Evolutionary conservation across 2,329 filamentous ascomycete genomes (phyloP), one percentile per base, ranked within the genome.

Genomic region (Fusarium sp.): DNA sequence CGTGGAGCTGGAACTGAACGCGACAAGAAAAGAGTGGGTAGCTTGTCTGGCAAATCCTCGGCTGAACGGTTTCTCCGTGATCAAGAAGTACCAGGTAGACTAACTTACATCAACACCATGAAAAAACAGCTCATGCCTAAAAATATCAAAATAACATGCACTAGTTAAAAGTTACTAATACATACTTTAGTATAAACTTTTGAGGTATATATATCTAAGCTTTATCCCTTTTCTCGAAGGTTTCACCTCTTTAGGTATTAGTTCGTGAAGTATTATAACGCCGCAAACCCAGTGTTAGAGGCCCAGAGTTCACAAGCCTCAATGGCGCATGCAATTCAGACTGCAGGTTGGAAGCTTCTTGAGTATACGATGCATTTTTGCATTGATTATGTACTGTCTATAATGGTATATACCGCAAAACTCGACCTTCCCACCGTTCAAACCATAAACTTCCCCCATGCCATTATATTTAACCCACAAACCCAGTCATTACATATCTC

Each of bases 31-130:
- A 65, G 51, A 66, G 64, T 69, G 64, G 64, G 61, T 58, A 69
- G 68, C 69, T 72, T 12, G 26, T 7, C n/a, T 72, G 72, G 70
- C 42, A 56, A 68, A 72, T 61, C 9, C 28, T 48, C 72, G 72
- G 72, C 25, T 66, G 58, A 65, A 54, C 9, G 4, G 38, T 41
- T 26, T 8, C 19, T 24, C 13, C 24, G 24, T 13, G 19, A 44
- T 11, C 28, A 13, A n/a, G 22, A 36, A 44, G 34, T 29, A 47
- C 29, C 29, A 19, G 19, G 10, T 12, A n/a, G n/a, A n/a, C n/a
- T n/a, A n/a, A 34, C 31, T n/a, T 13, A 6, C 55, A 7, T 44
- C 26, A 52, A 43, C 29, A 50, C 35, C 28, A 35, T 29, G 7
- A 5, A n/a, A 36, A n/a, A 11, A 6, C 19, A 24, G 10, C 38